Base-by-base conservation (phyloP, 2,329 filamentous ascomycete genomes). In the Neofusicoccum umdonicola region DNA sequence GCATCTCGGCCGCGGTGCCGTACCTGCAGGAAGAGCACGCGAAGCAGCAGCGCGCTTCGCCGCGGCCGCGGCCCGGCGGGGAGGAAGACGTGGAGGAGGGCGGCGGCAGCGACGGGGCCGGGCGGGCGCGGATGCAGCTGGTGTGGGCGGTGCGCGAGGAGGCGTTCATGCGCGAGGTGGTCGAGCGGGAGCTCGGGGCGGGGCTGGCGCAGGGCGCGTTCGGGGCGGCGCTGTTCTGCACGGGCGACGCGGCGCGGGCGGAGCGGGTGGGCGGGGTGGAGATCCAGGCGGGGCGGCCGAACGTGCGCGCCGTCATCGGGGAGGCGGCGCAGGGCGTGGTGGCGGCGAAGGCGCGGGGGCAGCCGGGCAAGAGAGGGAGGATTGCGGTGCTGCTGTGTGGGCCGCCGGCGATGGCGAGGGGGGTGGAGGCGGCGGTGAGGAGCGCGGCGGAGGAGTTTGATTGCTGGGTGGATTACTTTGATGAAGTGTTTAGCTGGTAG, bases 401-500 rank as follows among this genome's bases (percentile, higher is more conserved):
- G 1, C 81, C 81, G 3, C 71, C 71, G 0, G 72, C 70, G 1
- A 81, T 83, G 80, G 80, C 80, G 11, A 78, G 82, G 66, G 75
- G 82, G 58, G 76, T 78, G 11, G 73, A 81, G 34, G 75, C 69
- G 19, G 77, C 78, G 13, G 77, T 79, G 62, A 74, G 78, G 58
- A 47, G 71, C 9, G 76, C 77, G 6, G 71, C 76, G 69, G 69
- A 70, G 52, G 69, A 73, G 57, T 76, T 73, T 2, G 71, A 74
- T 63, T 62, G 60, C 4, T 69, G 73, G 0, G 69, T 83, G 11
- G 76, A 78, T 57, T 83, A 82, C 68, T 76, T 81, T 44, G 81
- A 83, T 67, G 81, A 83, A 67, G 78, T 77, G 12, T 83, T 82
- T 66, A 77, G 77, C 66, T 81, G 85, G 76, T 74, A 45, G 27